These are phyloP conservation scores for Entonaema liquescens DNA, from an alignment of 495 filamentous ascomycete species.

Conservation along the genomic window DNA sequence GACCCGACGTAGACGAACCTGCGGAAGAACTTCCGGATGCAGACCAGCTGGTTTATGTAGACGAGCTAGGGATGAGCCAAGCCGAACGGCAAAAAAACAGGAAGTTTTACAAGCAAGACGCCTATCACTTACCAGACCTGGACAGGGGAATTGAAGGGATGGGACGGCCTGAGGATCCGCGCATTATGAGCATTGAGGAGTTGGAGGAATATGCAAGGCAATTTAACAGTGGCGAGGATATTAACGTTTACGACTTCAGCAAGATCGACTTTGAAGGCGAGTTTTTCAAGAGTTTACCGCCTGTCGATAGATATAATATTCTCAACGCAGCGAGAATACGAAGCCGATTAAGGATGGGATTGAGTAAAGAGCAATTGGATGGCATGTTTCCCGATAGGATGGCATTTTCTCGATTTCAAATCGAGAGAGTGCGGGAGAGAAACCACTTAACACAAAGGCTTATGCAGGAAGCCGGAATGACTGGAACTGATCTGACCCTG, in stretches of 20 bases:
- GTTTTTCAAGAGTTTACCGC: constrained; percentile 90
- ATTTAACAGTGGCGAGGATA: constrained; percentile 91
- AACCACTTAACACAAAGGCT: constrained; percentile 95
- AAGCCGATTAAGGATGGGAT: constrained; percentile 89
- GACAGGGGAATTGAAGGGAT: constrained; percentile 78
- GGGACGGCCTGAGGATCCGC: constrained; percentile 89
- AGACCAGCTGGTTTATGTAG: constrained; percentile 80
- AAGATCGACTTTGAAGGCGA: constrained; percentile 97
- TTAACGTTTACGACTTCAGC: constrained; percentile 97
- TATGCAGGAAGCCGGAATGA: constrained; percentile 95
- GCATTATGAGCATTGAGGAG: constrained; percentile 94
- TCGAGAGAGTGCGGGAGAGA: constrained; percentile 87
- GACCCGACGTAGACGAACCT: constrained; percentile 58
- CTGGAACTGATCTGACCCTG: constrained; percentile 71
- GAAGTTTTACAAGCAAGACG: constrained; percentile 87
- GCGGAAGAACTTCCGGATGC: constrained; percentile 71
- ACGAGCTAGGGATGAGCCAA: constrained; percentile 82
- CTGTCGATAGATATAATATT: constrained; percentile 95
- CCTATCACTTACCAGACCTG: constrained; percentile 91
- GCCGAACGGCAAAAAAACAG: constrained; percentile 77
- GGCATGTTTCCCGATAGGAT: constrained; percentile 98
- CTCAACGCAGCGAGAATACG: constrained; percentile 89
- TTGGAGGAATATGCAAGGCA: constrained; percentile 91
- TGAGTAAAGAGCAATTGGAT: constrained; percentile 95
- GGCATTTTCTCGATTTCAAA: constrained; percentile 96